A percentile compares a stretch with the other conserved stretches of the same genome.
phyloP scores from a whole-genome alignment of 371 early-diverging fungal genomes.

The Haplosporangium sp. region DNA sequence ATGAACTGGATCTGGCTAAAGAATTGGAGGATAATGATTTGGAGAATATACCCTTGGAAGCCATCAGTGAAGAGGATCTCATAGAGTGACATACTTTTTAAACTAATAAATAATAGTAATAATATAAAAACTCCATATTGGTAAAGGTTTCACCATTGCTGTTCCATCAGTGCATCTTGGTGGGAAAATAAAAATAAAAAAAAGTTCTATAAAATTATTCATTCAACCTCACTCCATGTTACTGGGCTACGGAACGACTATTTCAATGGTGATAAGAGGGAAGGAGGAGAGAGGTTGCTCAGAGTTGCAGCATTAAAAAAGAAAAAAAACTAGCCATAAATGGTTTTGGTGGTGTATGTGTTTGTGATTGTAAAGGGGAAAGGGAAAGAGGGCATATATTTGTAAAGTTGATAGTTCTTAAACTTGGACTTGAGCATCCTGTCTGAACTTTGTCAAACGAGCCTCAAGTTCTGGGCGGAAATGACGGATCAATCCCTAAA shows the following conservation, averaged over 20 bases:
- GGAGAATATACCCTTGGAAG: neutral
- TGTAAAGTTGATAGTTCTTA: neutral
- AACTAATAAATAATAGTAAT: too few species aligned
- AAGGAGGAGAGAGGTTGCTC: too few species aligned
- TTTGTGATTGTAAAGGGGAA: too few species aligned
- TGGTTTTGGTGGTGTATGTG: too few species aligned
- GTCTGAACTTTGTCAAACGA: slow-evolving; percentile 75
- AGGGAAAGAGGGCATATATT: too few species aligned
- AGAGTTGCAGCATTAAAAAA: too few species aligned
- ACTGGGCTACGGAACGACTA: too few species aligned
- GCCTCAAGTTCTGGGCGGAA: slow-evolving; percentile 94
- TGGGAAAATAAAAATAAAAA: neutral
- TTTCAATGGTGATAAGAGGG: too few species aligned
- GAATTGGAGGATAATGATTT: neutral
- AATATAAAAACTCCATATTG: neutral
- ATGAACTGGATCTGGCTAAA: neutral
- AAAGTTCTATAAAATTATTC: too few species aligned
- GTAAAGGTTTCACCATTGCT: neutral
- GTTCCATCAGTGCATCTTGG: neutral
- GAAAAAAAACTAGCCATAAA: too few species aligned
- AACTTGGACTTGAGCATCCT: slow-evolving; percentile 25
- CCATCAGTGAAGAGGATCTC: neutral
- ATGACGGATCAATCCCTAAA: slow-evolving; percentile 90
- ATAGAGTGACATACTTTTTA: too few species aligned
- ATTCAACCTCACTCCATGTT: too few species aligned